These are phyloP conservation scores for Aspergillus fumigatiaffinis DNA, from an alignment of 2,329 filamentous ascomycete species.

Conservation along the genomic window DNA sequence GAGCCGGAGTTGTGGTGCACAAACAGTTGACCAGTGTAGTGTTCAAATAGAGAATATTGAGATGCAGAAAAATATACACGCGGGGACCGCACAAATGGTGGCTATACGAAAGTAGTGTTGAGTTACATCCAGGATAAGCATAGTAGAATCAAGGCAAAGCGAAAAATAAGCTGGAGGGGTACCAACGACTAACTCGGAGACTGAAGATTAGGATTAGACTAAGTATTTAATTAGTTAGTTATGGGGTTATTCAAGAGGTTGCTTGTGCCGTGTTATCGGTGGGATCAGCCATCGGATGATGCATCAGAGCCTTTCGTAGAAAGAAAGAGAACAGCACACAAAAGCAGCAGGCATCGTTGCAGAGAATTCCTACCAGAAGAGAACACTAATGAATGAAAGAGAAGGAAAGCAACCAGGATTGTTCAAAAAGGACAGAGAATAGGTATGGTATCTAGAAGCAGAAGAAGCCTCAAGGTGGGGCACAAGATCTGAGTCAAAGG, in stretches of 20 bases:
- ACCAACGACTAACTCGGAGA: conserved; percentile 14
- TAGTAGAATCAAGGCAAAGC: background rate
- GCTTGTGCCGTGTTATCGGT: conserved; percentile 11
- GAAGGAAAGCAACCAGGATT: conserved; percentile 1
- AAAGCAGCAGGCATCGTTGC: background rate
- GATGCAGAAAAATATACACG: background rate
- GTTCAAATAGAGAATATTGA: background rate
- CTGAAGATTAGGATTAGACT: conserved; percentile 13
- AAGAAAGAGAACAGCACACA: background rate
- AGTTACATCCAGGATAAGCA: background rate
- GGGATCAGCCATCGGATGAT: conserved; percentile 13
- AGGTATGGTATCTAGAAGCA: conserved; percentile 3
- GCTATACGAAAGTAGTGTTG: background rate
- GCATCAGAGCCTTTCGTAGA: conserved; percentile 8
- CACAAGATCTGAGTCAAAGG: conserved; percentile 7
- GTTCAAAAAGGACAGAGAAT: background rate
- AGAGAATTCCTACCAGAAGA: conserved; percentile 1
- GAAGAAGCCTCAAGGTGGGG: conserved; percentile 15
- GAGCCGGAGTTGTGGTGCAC: background rate
- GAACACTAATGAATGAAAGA: background rate
- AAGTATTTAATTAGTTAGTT: background rate
- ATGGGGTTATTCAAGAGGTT: background rate
- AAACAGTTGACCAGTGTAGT: background rate
- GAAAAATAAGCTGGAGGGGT: conserved; percentile 8
- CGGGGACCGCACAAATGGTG: background rate